Conservation (phyloP, 2,329 filamentous ascomycete genomes). For the Fusarium luffae region DNA sequence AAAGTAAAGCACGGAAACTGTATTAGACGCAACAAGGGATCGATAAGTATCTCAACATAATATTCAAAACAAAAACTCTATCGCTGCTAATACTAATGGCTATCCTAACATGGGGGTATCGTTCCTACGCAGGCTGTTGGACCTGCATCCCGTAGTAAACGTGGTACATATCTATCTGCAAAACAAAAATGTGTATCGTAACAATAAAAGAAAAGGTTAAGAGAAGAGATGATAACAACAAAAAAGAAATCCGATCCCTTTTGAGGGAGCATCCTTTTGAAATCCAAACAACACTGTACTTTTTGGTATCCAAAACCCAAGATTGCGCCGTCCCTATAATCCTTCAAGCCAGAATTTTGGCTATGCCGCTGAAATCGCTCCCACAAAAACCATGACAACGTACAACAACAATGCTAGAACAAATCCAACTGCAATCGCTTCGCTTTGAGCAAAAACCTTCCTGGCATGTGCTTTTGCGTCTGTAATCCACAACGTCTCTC, state of each 20-base stretch:
- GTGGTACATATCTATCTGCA: slow-evolving; percentile 42
- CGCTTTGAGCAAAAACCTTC: slow-evolving; percentile 47
- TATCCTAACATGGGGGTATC: slow-evolving; percentile 42
- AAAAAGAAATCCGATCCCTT: slow-evolving; percentile 21
- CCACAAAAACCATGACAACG: slow-evolving; percentile 41
- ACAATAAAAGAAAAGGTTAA: slow-evolving; percentile 7
- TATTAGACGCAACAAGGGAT: neutral
- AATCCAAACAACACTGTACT: slow-evolving; percentile 40
- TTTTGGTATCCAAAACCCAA: slow-evolving; percentile 42
- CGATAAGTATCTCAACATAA: neutral
- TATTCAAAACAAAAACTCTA: slow-evolving; percentile 21
- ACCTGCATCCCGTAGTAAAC: slow-evolving; percentile 38
- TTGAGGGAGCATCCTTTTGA: slow-evolving; percentile 21
- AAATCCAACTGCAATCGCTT: slow-evolving; percentile 50
- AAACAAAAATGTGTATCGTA: slow-evolving; percentile 31
- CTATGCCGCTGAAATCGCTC: slow-evolving; percentile 37
- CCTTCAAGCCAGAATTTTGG: slow-evolving; percentile 30
- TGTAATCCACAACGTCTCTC: slow-evolving; percentile 59
- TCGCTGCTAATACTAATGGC: slow-evolving; percentile 30
- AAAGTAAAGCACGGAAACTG: neutral
- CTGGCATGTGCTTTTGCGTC: slow-evolving; percentile 49
- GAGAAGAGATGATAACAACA: neutral
- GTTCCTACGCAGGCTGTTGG: slow-evolving; percentile 42
- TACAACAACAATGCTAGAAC: slow-evolving; percentile 48
- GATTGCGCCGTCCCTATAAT: slow-evolving; percentile 40